phyloP scores from a whole-genome alignment of 345 rosid genomes.

The Bruguiera sexangula region DNA sequence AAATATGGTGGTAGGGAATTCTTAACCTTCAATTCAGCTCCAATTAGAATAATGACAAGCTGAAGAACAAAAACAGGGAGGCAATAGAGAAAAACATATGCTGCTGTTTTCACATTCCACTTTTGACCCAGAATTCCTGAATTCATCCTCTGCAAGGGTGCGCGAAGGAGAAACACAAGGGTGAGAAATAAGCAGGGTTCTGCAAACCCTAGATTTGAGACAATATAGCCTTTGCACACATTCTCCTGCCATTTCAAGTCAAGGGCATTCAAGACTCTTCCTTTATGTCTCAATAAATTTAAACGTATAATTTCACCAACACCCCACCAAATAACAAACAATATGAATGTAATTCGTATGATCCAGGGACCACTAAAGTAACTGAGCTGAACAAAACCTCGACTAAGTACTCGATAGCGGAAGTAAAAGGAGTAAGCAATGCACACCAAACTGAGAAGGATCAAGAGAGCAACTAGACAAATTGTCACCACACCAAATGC shows the following conservation, averaged over 20 bases:
- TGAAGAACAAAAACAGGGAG: constrained; percentile 84
- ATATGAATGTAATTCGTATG: constrained; percentile 56
- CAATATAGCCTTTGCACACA: constrained; percentile 83
- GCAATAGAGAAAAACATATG: constrained; percentile 62
- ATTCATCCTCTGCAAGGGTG: constrained; percentile 73
- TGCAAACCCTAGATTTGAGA: constrained; percentile 90
- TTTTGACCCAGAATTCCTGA: constrained; percentile 59
- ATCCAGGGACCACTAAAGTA: constrained; percentile 94
- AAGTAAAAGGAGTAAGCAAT: constrained; percentile 74
- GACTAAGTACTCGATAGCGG: constrained; percentile 64
- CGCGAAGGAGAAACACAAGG: constrained; percentile 78
- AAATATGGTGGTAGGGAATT: constrained; percentile 54
- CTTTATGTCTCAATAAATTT: constrained; percentile 62
- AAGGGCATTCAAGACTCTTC: constrained; percentile 50
- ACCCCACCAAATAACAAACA: constrained; percentile 73
- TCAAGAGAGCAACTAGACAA: constrained; percentile 70
- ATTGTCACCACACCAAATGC: constrained; percentile 96
- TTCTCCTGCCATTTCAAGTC: constrained; percentile 77
- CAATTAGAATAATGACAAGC: constrained; percentile 61
- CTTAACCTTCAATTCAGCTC: constrained; percentile 54
- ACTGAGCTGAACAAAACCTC: constrained; percentile 51
- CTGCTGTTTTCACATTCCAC: constrained; percentile 78
- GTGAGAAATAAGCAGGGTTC: constrained; percentile 95
- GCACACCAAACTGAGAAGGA: constrained; percentile 74
- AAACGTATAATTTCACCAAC: constrained; percentile 75